Evolutionary conservation across 2,329 filamentous ascomycete species (phyloP), one percentile per base, ranked within the genome.

Genomic region (Penicillium polonicum): DNA sequence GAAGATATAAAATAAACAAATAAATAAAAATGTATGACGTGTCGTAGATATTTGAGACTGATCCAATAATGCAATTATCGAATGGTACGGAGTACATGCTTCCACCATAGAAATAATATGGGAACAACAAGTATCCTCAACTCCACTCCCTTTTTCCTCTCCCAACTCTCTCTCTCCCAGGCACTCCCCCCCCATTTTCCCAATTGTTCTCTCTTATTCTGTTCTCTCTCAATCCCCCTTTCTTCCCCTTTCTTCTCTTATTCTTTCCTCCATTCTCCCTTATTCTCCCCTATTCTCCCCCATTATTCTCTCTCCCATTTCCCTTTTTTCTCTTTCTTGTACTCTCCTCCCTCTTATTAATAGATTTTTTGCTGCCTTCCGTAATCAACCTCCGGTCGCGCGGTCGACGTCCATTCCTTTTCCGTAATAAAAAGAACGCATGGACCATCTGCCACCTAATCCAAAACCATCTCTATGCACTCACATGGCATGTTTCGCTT

Each of bases 401-500:
- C 50, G 43, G 43, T 65, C 61, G 58, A 65, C 62, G 59, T 66
- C 62, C 65, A 66, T 60, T 67, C 65, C 61, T 70, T 70, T 46
- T 39, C 35, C 45, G 46, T 50, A 42, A 55, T 55, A 58, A 33
- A 33, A 33, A 41, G 52, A 55, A 55, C 61, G 61, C 61, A 56
- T 65, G 62, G 59, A 60, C 57, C 55, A 54, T 36, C 44, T 56
- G 55, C 38, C 51, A 57, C 52, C 55, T 61, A 56, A 55, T 59
- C 56, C 53, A 55, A 49, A 48, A 35, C 31, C 41, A 55, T 59
- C 59, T 62, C 66, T 55, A 56, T 53, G 50, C 35, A 48, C 55
- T 77, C 76, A 71, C 73, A 78, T 79, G 77, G 76, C 74, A 80
- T 80, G 78, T 79, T 79, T 74, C 74, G 76, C 55, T 69, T 80